These are phyloP conservation scores for Pezicula carpinea DNA, from an alignment of 2,329 filamentous ascomycete species.

Conservation along the genomic window DNA sequence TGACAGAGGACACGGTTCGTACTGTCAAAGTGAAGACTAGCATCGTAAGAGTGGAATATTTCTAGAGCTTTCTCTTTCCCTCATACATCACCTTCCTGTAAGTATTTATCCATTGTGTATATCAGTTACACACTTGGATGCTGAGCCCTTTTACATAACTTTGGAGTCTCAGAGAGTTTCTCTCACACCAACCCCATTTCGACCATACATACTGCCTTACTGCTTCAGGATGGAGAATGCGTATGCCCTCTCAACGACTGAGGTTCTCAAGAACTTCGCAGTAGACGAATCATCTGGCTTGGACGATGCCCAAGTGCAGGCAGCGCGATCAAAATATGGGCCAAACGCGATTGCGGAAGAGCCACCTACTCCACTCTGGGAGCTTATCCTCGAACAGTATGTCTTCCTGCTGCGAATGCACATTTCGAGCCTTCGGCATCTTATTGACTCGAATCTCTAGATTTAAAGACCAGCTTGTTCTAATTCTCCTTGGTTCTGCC, in stretches of 20 bases:
- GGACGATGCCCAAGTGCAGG: slow-evolving; percentile 52
- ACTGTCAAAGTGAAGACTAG: background rate
- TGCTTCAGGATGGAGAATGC: slow-evolving; percentile 53
- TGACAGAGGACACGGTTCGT: background rate
- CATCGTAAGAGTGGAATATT: background rate
- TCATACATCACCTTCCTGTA: background rate
- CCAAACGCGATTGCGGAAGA: slow-evolving; percentile 68
- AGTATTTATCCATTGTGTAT: too few species aligned
- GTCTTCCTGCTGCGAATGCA: too few species aligned
- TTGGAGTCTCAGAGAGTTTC: background rate
- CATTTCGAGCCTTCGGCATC: too few species aligned
- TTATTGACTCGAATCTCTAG: too few species aligned
- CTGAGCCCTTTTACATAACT: background rate
- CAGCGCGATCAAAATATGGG: slow-evolving; percentile 54
- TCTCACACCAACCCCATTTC: background rate
- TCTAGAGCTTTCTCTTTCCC: too few species aligned
- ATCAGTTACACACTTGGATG: too few species aligned
- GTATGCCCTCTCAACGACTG: slow-evolving; percentile 51
- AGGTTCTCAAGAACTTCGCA: slow-evolving; percentile 55
- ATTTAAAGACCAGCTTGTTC: slow-evolving; percentile 97
- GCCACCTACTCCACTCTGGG: slow-evolving; percentile 91
- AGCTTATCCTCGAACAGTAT: slow-evolving; percentile 85
- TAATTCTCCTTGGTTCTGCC: slow-evolving; percentile 90
- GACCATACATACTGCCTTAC: background rate
- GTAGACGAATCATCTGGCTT: slow-evolving; percentile 53